A percentile compares a stretch with the other conserved stretches of the same genome.
Conservation (phyloP, 1,139 yeast genomes). For the Chernovozyma sophiae-reginae region DNA sequence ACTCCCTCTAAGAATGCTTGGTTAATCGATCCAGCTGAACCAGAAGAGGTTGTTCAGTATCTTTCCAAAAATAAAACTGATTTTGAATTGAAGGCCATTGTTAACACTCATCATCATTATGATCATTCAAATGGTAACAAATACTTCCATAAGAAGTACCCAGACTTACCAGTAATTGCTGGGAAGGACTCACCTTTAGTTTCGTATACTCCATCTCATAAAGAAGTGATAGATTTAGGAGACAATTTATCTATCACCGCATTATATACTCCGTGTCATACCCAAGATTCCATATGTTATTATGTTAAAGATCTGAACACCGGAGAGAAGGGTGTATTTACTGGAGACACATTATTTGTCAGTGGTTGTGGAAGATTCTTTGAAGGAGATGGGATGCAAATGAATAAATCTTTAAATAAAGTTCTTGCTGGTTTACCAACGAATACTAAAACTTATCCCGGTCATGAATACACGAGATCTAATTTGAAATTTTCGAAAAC, state of each 20-base stretch:
- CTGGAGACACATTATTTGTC: constrained; percentile 92
- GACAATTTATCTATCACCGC: constrained; percentile 65
- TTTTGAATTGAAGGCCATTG: constrained; percentile 62
- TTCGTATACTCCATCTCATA: constrained; percentile 60
- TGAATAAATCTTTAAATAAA: constrained; percentile 65
- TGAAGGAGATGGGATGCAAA: constrained; percentile 81
- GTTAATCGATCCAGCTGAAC: constrained; percentile 91
- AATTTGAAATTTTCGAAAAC: constrained; percentile 74
- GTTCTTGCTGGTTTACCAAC: constrained; percentile 59
- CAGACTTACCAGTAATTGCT: constrained; percentile 70
- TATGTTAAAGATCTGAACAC: constrained; percentile 61
- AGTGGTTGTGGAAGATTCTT: constrained; percentile 97
- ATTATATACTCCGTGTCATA: constrained; percentile 95
- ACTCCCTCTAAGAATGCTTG: constrained; percentile 65
- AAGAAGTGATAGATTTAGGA: constrained; percentile 63
- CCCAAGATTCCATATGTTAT: constrained; percentile 93
- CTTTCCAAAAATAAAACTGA: constrained; percentile 21
- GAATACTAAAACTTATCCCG: constrained; percentile 77
- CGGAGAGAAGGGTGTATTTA: constrained; percentile 70
- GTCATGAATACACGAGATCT: constrained; percentile 89
- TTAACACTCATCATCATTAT: constrained; percentile 92
- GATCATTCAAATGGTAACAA: constrained; percentile 93
- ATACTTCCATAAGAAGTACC: constrained; percentile 36
- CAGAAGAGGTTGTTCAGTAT: constrained; percentile 46
- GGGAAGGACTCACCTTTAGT: constrained; percentile 79